Conservation (phyloP, 2,329 filamentous ascomycete genomes). For the Trichoderma endophyticum region DNA sequence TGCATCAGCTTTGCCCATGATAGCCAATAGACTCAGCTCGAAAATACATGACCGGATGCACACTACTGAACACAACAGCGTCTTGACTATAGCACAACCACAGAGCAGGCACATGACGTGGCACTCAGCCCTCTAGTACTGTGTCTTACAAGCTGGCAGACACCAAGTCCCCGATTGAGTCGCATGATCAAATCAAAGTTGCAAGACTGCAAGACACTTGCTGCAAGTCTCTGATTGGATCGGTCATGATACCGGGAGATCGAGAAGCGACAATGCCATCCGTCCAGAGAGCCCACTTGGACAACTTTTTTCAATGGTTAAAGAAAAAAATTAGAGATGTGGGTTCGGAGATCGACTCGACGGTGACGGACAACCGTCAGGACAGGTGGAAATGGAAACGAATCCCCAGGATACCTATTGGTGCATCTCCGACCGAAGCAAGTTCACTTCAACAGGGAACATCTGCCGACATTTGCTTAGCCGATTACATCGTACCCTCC, state of each 20-base stretch:
- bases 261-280: neutral
- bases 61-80: neutral
- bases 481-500: neutral
- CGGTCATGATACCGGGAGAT: neutral
- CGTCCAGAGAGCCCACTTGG: neutral
- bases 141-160: neutral
- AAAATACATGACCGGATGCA: neutral
- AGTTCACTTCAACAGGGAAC: neutral
- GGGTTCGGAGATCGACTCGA: neutral
- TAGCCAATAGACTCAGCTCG: neutral
- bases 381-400: neutral
- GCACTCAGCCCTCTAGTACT: neutral
- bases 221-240: neutral
- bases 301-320: neutral
- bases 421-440: neutral
- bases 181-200: neutral
- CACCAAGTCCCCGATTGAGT: neutral
- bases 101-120: neutral
- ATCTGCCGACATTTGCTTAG: neutral
- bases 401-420: neutral
- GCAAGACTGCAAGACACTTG: neutral
- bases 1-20: neutral
- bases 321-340: neutral
- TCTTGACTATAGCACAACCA: neutral
- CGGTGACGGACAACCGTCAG: neutral